Evolutionary conservation across 1,284 basidiomycete genomes (phyloP), one percentile per base, ranked within the genome.

Genomic region (Rhodotorula sp.): DNA sequence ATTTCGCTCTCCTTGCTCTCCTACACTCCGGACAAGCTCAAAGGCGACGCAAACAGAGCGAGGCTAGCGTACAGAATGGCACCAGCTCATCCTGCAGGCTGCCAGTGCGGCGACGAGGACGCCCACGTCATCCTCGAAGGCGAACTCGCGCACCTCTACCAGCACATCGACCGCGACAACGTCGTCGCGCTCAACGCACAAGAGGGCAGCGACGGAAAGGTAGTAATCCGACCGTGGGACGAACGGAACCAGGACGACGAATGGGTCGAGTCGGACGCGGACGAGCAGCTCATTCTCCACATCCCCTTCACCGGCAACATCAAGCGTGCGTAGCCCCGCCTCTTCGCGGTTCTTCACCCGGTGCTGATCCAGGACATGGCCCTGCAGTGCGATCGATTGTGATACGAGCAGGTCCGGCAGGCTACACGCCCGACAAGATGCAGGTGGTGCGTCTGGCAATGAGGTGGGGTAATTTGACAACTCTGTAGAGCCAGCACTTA

Each of bases 251-350:
- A 76, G 60, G 71, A 78, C 56, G 72, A 68, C 30, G 73, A 73
- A 45, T 76, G 60, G 57, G 53, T 71, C 20, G 74, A 78, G 56
- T 71, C 69, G 46, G 75, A 77, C 37, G 75, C 76, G 4, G 76
- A 76, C 60, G 77, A 77, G 53, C 76, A 77, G 60, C 60, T 76
- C 26, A 76, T 76, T 42, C 42, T 78, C 7, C 70, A 75, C 30
- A 66, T 78, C 48, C 75, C 76, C 0, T 78, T 78, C 67, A 78
- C 77, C 2, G 78, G 75, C 20, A 70, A 61, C 24, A 62, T 78
- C 67, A 78, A 78, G 57, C 71, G 74, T 71, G 37, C 8, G 71
- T 60, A n/a, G 6, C 6, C 37, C 22, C 30, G 17, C 22, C 15
- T n/a, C 57, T 17, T 7, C 30, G 8, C 46, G 12, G 20, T 6